Evolutionary conservation across 768 basidiomycete genomes (phyloP).

Genomic region (Cyclocybe cylindracea): DNA sequence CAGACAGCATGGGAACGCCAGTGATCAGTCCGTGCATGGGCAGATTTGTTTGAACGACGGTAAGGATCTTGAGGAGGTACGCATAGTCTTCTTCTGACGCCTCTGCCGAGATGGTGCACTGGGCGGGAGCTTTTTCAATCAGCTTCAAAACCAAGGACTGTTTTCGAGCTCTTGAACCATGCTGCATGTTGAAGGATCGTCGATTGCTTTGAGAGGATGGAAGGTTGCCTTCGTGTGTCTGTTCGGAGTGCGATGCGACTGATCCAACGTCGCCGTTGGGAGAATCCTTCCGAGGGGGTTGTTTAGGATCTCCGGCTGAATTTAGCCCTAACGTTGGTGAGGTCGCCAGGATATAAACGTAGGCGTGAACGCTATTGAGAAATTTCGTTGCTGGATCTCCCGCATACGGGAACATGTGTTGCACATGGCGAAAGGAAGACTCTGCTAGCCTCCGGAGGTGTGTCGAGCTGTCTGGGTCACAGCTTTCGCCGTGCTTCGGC

Average conservation of each 20-base stretch:
- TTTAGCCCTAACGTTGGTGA: slow-evolving; percentile 60
- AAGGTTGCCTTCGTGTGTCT: slow-evolving; percentile 1
- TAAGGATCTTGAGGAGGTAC: slow-evolving; percentile 67
- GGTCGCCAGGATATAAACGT: slow-evolving; percentile 77
- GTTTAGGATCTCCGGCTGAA: slow-evolving; percentile 16
- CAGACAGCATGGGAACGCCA: slow-evolving; percentile 86
- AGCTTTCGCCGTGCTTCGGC: slow-evolving; percentile 55
- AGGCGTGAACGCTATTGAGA: slow-evolving; percentile 79
- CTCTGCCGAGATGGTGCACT: slow-evolving; percentile 41
- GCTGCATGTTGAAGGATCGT: slow-evolving; percentile 42
- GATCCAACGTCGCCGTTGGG: no score
- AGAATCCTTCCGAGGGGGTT: no score
- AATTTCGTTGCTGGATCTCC: slow-evolving; percentile 71
- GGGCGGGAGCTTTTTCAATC: slow-evolving; percentile 47
- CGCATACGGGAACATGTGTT: slow-evolving; percentile 48
- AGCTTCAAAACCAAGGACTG: slow-evolving; percentile 54
- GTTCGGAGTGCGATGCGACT: slow-evolving; percentile 1
- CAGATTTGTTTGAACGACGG: slow-evolving; percentile 66
- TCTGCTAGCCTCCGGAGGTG: slow-evolving; percentile 48
- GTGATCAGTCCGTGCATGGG: slow-evolving; percentile 75
- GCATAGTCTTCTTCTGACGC: slow-evolving; percentile 78
- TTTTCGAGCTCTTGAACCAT: slow-evolving; percentile 56
- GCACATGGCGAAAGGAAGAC: slow-evolving; percentile 48
- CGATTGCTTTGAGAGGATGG: slow-evolving; percentile 15
- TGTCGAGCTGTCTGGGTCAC: slow-evolving; percentile 46